Evolutionary conservation across 495 filamentous ascomycete species (phyloP), one percentile per base, ranked within the genome.

Genomic region (Corynascus novoguineensis): DNA sequence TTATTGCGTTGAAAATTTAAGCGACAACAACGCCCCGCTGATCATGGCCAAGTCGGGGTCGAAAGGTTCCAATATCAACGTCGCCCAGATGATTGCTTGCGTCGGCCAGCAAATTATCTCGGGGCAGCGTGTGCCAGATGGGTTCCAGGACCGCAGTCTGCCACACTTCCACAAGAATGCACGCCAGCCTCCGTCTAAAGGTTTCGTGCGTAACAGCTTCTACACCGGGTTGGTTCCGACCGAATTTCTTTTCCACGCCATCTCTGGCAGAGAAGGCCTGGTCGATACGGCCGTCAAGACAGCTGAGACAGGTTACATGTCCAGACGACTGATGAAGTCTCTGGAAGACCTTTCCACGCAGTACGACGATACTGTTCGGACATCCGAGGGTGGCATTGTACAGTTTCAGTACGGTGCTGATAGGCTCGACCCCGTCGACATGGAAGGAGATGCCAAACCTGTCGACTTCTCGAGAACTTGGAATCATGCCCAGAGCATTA

Each of bases 201-300:
- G 93, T 55, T 98, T 98, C 74, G 93, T 98, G 17, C 78, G 83
- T 46, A 98, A 97, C 75, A 96, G 90, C 74, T 98, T 98, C 78
- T 98, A 93, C 73, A 88, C 87, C 0, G 93, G 95, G n/a, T 74
- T 98, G 4, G 76, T 81, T 10, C 91, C 95, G 3, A 88, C 85
- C 0, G 93, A 98, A 66, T 97, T 98, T 73, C 82, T 97, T 58
- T 97, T 98, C 76, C 93, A 98, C 79, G 93, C 93, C 58, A 96
- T 97, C 75, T 93, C 89, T 40, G 93, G 93, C 67, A 88, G 93
- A 84, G 93, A 96, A 83, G 93, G 93, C 81, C 76, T 98, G 59
- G 92, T 98, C 63, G 93, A 98, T 83, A 98, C 93, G n/a, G 93
- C 93, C 31, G 93, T 98, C 73, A 98, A 98, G 76, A 98, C 93